phyloP scores from a whole-genome alignment of 2,329 filamentous ascomycete genomes.

The Alternaria ethzedia region DNA sequence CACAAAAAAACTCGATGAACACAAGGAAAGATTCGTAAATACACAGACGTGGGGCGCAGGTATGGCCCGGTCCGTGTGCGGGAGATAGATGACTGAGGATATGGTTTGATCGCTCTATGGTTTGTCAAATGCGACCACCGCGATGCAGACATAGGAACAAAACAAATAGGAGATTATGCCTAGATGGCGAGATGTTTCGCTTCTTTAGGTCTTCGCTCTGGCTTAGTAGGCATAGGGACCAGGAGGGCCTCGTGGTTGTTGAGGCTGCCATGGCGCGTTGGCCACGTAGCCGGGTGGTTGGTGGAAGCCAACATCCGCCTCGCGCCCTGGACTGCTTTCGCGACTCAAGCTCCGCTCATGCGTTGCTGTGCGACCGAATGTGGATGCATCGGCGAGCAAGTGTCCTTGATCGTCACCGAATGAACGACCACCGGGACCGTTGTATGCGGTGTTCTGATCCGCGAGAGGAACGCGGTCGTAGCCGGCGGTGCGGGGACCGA shows the following conservation, averaged over 20 bases:
- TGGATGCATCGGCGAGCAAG: slow-evolving; percentile 45
- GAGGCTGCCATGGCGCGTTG: slow-evolving; percentile 37
- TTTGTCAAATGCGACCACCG: background rate
- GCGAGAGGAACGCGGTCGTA: slow-evolving; percentile 48
- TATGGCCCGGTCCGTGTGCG: background rate
- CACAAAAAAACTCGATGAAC: slow-evolving; percentile 3
- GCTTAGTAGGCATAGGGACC: slow-evolving; percentile 36
- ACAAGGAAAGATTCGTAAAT: slow-evolving; percentile 10
- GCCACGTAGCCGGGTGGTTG: slow-evolving; percentile 28
- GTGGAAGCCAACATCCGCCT: slow-evolving; percentile 33
- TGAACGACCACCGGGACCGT: slow-evolving; percentile 23
- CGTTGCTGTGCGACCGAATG: slow-evolving; percentile 36
- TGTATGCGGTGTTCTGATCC: slow-evolving; percentile 43
- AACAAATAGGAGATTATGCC: background rate
- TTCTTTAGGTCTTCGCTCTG: background rate
- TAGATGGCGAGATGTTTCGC: background rate
- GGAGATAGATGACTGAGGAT: background rate
- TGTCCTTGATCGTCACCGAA: slow-evolving; percentile 38
- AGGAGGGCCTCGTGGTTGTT: slow-evolving; percentile 26
- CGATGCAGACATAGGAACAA: background rate
- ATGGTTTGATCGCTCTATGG: background rate
- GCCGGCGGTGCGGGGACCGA: slow-evolving; percentile 36
- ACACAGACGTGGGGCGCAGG: background rate
- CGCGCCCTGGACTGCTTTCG: slow-evolving; percentile 35
- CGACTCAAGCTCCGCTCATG: slow-evolving; percentile 34